Conservation (phyloP, 2,329 filamentous ascomycete genomes). For the Tolypocladium amazonense region DNA sequence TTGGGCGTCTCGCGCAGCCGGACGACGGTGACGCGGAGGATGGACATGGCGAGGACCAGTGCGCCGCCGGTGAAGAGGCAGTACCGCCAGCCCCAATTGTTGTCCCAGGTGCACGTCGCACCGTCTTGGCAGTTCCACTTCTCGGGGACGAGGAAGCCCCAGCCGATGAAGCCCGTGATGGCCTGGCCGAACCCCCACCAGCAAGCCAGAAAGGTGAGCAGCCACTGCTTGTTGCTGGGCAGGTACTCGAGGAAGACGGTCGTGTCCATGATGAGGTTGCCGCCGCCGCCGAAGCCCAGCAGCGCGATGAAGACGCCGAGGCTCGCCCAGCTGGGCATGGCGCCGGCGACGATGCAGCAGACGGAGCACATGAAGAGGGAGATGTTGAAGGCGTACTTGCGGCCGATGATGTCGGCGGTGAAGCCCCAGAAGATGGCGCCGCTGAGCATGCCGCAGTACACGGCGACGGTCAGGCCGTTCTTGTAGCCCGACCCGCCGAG, state of each 20-base stretch:
- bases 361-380: constrained; percentile 52
- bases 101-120: constrained; percentile 31
- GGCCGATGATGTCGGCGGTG: constrained; percentile 55
- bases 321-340: constrained; percentile 54
- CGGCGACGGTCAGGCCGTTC: constrained; percentile 50
- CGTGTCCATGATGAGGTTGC: constrained; percentile 40
- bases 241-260: constrained; percentile 43
- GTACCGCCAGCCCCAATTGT: constrained; percentile 41
- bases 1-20: constrained; percentile 38
- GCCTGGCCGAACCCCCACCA: constrained; percentile 45
- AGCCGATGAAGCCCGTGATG: constrained; percentile 31
- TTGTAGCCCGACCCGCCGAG: constrained; percentile 43
- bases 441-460: constrained; percentile 43
- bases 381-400: constrained; percentile 58
- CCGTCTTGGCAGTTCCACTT: constrained; percentile 28
- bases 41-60: constrained; percentile 31
- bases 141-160: constrained; percentile 38
- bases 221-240: constrained; percentile 34
- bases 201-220: constrained; percentile 32
- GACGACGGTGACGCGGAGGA: constrained; percentile 34
- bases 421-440: constrained; percentile 61
- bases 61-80: constrained; percentile 33
- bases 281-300: constrained; percentile 48
- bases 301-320: constrained; percentile 54
- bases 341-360: constrained; percentile 50